Conservation (phyloP, 139 green algal species). For the Tetradesmus obliquus region DNA sequence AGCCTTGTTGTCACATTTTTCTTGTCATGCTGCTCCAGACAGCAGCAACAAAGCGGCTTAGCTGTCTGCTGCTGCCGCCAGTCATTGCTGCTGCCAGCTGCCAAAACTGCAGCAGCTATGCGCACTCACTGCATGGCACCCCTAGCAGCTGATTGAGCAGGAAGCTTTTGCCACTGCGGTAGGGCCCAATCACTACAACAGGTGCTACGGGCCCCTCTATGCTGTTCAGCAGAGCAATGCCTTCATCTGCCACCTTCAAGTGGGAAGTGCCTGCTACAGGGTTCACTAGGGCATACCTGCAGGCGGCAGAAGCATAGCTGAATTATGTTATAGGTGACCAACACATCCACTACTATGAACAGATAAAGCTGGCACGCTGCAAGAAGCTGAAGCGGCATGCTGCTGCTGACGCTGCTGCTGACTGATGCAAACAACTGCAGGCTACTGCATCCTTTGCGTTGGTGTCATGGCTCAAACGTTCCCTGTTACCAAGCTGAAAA, state of each 20-base stretch:
- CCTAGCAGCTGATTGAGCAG: slow-evolving; percentile 93
- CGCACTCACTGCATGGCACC: slow-evolving; percentile 80
- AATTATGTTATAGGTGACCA: too few relatives aligned
- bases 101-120: background rate
- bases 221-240: slow-evolving; percentile 69
- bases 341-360: too few relatives aligned
- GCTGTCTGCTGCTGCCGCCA: background rate
- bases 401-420: too few relatives aligned
- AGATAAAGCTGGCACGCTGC: too few relatives aligned
- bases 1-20: background rate
- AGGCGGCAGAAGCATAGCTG: background rate
- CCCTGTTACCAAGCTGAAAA: too few relatives aligned
- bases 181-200: slow-evolving; percentile 93
- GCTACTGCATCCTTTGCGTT: too few relatives aligned
- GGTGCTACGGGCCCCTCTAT: slow-evolving; percentile 74
- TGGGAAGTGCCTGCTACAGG: slow-evolving; percentile 78
- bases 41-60: background rate
- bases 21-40: too few relatives aligned
- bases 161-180: slow-evolving; percentile 92
- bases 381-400: too few relatives aligned
- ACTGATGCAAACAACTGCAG: too few relatives aligned
- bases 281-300: slow-evolving; percentile 70
- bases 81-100: background rate
- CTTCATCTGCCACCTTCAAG: slow-evolving; percentile 74
- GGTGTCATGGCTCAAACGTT: too few relatives aligned